A percentile compares a stretch with the other conserved stretches of the same genome.
Evolutionary conservation across 2,329 filamentous ascomycete genomes (phyloP).

Genomic region (Teratosphaeria epicoccoides): DNA sequence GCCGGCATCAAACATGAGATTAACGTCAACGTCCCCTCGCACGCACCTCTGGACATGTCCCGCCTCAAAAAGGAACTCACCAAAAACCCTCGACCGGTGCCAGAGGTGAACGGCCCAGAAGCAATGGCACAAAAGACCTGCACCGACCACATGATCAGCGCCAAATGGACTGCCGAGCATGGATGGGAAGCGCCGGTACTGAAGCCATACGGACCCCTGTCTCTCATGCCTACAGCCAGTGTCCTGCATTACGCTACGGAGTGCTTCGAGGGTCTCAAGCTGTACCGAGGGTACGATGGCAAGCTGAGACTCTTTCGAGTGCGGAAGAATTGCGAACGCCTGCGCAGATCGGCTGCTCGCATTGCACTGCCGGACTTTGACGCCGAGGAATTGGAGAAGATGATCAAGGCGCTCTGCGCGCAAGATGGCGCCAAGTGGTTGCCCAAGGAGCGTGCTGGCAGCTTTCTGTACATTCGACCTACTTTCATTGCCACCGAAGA

Average conservation of each 20-base stretch:
- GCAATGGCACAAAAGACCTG: slow-evolving; percentile 33
- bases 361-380: slow-evolving; percentile 68
- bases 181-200: slow-evolving; percentile 69
- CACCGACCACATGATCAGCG: slow-evolving; percentile 85
- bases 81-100: slow-evolving; percentile 31
- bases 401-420: slow-evolving; percentile 60
- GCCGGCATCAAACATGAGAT: slow-evolving; percentile 28
- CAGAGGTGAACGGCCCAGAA: slow-evolving; percentile 31
- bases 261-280: slow-evolving; percentile 82
- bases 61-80: slow-evolving; percentile 32
- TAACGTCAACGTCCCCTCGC: slow-evolving; percentile 11
- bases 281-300: slow-evolving; percentile 57
- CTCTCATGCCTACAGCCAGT: slow-evolving; percentile 69
- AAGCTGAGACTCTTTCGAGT: slow-evolving; percentile 70
- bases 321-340: slow-evolving; percentile 58
- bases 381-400: slow-evolving; percentile 59
- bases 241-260: slow-evolving; percentile 82
- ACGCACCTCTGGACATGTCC: slow-evolving; percentile 36
- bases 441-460: slow-evolving; percentile 54
- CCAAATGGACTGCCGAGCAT: slow-evolving; percentile 50
- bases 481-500: slow-evolving; percentile 75
- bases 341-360: slow-evolving; percentile 45
- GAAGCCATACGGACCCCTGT: slow-evolving; percentile 65
- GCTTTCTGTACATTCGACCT: slow-evolving; percentile 67
- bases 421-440: slow-evolving; percentile 72